A percentile compares a stretch with the other conserved stretches of the same genome.
These are phyloP conservation scores for Acer yangbiense DNA, from an alignment of 345 rosid species.

Conservation along the genomic window DNA sequence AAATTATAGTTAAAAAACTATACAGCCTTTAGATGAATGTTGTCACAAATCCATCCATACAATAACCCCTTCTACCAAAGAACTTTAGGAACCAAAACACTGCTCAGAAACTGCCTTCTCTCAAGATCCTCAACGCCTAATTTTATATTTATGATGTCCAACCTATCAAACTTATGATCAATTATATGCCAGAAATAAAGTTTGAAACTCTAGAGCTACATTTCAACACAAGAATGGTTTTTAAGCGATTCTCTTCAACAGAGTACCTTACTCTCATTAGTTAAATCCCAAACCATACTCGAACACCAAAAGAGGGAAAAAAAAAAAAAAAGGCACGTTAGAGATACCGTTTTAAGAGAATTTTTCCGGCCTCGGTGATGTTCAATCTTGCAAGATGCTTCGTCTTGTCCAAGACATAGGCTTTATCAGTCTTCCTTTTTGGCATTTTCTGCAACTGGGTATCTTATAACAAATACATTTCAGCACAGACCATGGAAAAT, in stretches of 20 bases:
- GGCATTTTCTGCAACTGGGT: slow-evolving; percentile 99
- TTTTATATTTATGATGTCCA: not conserved
- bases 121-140: not conserved
- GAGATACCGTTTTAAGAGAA: slow-evolving; percentile 74
- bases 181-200: too few relatives aligned
- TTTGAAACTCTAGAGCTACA: not conserved
- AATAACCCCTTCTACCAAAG: not conserved
- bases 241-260: not conserved
- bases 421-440: slow-evolving; percentile 89
- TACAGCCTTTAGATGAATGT: too few relatives aligned
- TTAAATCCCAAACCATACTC: not conserved
- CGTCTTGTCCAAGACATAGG: slow-evolving; percentile 86
- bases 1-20: too few relatives aligned
- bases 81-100: not conserved
- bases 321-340: too few relatives aligned
- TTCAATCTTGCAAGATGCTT: slow-evolving; percentile 93
- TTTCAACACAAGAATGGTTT: not conserved
- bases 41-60: too few relatives aligned
- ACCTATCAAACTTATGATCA: not conserved
- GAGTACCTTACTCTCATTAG: not conserved
- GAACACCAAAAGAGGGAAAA: too few relatives aligned
- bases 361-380: slow-evolving; percentile 73
- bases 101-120: not conserved
- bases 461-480: slow-evolving; percentile 59
- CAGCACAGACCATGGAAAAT: slow-evolving; percentile 25